Evolutionary conservation across 768 basidiomycete species (phyloP).

Genomic region (Lactifluus echinatus): DNA sequence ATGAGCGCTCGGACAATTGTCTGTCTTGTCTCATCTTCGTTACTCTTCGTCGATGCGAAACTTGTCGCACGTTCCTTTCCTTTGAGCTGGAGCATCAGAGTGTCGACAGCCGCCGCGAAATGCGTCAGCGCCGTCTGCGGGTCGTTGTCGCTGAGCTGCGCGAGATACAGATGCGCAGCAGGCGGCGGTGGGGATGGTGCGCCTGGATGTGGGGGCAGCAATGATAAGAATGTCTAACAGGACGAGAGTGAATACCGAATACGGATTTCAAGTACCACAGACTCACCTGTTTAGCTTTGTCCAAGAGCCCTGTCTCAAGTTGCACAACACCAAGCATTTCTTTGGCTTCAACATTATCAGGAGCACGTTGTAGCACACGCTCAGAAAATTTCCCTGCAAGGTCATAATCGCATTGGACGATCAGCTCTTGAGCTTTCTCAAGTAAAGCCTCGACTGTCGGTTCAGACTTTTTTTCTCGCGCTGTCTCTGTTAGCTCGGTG

Average conservation of each 20-base stretch:
- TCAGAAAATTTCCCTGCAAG: conserved; percentile 66
- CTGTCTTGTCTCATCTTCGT: conserved; percentile 51
- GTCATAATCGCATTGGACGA: conserved; percentile 79
- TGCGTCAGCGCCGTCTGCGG: conserved; percentile 64
- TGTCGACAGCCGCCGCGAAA: conserved; percentile 74
- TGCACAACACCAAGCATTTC: conserved; percentile 76
- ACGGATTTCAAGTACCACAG: neutral
- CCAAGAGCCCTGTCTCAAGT: conserved; percentile 71
- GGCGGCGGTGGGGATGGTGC: conserved; percentile 54
- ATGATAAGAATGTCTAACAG: conserved; percentile 51
- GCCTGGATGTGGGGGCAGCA: conserved; percentile 51
- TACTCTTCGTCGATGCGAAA: conserved; percentile 29
- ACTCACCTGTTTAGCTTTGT: conserved; percentile 59
- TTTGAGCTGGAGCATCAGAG: conserved; percentile 59
- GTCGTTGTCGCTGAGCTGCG: conserved; percentile 73
- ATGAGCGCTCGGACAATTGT: conserved; percentile 74
- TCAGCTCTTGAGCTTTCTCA: conserved; percentile 71
- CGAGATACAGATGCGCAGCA: conserved; percentile 83
- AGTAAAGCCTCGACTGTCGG: conserved; percentile 37
- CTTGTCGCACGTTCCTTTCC: conserved; percentile 54
- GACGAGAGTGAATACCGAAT: neutral
- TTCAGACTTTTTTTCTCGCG: conserved; percentile 32
- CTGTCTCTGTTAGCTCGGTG: conserved; percentile 26
- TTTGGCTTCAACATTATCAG: conserved; percentile 55
- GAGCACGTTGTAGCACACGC: conserved; percentile 57